Evolutionary conservation across 208 protist species (phyloP).

Genomic region (Eutreptiella sp.): DNA sequence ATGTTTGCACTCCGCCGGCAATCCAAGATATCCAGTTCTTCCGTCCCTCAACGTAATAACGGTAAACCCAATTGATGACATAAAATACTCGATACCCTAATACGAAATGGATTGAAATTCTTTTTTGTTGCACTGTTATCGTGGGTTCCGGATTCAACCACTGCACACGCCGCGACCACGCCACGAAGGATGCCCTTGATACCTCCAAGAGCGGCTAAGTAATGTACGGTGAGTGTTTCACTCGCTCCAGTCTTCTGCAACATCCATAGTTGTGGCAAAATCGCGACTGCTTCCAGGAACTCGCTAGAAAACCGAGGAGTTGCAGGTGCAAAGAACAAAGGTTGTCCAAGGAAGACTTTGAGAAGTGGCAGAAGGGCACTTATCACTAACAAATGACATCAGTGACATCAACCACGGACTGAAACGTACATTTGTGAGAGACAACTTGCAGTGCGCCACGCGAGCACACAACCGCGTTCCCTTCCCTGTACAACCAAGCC

Average conservation of each 20-base stretch:
- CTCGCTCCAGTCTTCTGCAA: conserved; percentile 84
- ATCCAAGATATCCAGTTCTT: conserved; percentile 43
- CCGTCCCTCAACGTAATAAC: conserved; percentile 62
- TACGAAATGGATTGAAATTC: no score
- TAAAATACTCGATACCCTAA: conserved; percentile 90
- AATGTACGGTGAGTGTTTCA: conserved; percentile 87
- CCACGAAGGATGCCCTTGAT: neutral
- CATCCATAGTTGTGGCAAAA: conserved; percentile 90
- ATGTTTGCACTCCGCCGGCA: conserved; percentile 73
- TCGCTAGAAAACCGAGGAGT: conserved; percentile 85
- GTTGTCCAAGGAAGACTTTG: conserved; percentile 49
- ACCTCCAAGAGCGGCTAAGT: conserved; percentile 83
- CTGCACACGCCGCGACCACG: no score
- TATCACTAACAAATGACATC: neutral
- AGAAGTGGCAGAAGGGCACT: conserved; percentile 52
- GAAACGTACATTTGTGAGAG: no score
- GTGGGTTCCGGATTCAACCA: no score
- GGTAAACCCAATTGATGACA: conserved; percentile 86
- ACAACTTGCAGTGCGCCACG: neutral
- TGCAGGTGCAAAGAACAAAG: conserved; percentile 38
- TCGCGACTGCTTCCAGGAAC: conserved; percentile 89
- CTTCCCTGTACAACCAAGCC: neutral
- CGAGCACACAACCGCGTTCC: neutral
- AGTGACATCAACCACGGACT: neutral
- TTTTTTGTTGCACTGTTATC: no score